Percentiles rank a stretch among this genome's conserved stretches.
Evolutionary conservation across 768 basidiomycete genomes (phyloP).

Genomic region (Xerocomellus amylosporus): DNA sequence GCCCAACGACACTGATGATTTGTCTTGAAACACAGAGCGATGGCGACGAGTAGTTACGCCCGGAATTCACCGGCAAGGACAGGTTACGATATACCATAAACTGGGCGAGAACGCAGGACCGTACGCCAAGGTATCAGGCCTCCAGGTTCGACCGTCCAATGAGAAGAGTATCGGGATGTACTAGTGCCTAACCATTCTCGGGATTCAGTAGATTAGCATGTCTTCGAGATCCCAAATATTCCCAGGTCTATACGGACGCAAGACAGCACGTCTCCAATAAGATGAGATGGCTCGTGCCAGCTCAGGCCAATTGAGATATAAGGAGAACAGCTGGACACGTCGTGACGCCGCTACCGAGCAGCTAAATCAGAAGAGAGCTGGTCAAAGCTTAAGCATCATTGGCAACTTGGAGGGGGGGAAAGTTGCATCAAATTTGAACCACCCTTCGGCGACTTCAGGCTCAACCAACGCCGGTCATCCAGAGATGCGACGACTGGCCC

Average conservation of each 20-base stretch:
- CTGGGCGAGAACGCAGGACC: background rate
- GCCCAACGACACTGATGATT: background rate
- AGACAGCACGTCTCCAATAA: no score
- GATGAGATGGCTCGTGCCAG: background rate
- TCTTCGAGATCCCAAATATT: background rate
- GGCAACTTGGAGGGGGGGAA: background rate
- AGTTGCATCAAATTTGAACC: background rate
- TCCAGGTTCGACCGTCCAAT: background rate
- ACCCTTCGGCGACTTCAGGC: background rate
- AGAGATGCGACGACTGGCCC: background rate
- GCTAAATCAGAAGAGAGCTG: background rate
- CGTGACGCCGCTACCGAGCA: background rate
- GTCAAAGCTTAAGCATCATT: background rate
- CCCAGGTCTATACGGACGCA: background rate
- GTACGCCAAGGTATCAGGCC: background rate
- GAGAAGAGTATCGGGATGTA: background rate
- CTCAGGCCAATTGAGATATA: background rate
- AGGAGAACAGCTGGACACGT: background rate
- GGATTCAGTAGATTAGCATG: background rate
- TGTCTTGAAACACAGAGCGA: conserved; percentile 5
- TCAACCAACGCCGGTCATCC: background rate
- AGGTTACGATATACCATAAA: background rate
- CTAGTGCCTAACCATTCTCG: background rate
- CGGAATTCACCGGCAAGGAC: background rate
- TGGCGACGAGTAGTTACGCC: conserved; percentile 1